These are phyloP conservation scores for Blastomyces parvus DNA, from an alignment of 2,329 filamentous ascomycete species.

Conservation along the genomic window DNA sequence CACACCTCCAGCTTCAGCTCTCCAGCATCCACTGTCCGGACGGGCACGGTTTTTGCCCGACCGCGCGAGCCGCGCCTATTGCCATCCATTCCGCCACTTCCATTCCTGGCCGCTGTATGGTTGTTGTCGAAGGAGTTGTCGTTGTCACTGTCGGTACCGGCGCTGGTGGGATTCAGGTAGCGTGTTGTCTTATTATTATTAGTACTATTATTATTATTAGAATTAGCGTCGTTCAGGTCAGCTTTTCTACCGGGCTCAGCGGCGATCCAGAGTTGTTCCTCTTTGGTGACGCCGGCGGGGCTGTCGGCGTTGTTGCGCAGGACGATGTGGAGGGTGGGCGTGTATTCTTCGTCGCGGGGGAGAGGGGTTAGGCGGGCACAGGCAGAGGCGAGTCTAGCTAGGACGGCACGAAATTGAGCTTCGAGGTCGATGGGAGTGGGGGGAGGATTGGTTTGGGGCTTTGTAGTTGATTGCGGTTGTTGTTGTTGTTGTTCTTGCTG, in stretches of 20 bases:
- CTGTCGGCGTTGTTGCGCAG: conserved; percentile 39
- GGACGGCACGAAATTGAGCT: conserved; percentile 41
- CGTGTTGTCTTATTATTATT: conserved; percentile 19
- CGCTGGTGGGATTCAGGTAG: neutral
- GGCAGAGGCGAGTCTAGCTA: conserved; percentile 36
- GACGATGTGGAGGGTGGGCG: conserved; percentile 42
- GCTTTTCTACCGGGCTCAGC: conserved; percentile 41
- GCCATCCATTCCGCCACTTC: conserved; percentile 5
- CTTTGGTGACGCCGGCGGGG: conserved; percentile 38
- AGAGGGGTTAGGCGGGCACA: conserved; percentile 36
- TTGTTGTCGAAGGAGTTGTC: conserved; percentile 2
- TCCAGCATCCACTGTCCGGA: conserved; percentile 55
- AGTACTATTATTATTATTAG: neutral
- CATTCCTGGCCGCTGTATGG: conserved; percentile 3
- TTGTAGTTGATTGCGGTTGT: conserved; percentile 2
- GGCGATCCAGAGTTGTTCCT: conserved; percentile 53
- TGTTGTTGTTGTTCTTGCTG: conserved; percentile 9
- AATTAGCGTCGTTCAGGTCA: conserved; percentile 24
- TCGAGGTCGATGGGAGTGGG: conserved; percentile 33
- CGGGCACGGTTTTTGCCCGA: conserved; percentile 48
- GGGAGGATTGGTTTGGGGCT: neutral
- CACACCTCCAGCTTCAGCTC: conserved; percentile 59
- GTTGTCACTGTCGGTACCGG: neutral
- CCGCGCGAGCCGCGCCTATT: conserved; percentile 32
- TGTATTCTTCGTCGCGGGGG: conserved; percentile 40